These are phyloP conservation scores for Solanum pennellii DNA, from an alignment of 257 asterid genomes.

Conservation along the genomic window DNA sequence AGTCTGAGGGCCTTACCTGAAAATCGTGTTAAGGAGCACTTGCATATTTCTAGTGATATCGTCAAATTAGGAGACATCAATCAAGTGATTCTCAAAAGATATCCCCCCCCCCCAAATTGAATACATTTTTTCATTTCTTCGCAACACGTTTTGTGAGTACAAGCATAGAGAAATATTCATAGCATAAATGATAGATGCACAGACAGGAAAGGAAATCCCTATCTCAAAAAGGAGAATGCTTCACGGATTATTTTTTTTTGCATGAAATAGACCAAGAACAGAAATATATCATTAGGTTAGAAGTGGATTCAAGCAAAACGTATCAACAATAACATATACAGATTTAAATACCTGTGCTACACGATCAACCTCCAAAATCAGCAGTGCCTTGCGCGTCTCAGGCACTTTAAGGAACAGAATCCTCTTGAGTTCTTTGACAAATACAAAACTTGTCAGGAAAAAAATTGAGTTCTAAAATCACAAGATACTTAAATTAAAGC, in stretches of 20 bases:
- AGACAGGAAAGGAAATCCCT: neutral
- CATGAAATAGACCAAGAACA: neutral
- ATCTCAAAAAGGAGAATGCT: neutral
- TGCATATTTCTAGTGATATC: neutral
- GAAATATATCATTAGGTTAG: neutral
- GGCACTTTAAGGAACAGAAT: conserved; percentile 76
- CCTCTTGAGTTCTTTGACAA: conserved; percentile 70
- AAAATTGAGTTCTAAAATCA: neutral
- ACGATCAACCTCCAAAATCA: conserved; percentile 75
- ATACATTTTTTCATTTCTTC: neutral
- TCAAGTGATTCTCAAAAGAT: neutral
- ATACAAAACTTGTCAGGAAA: conserved; percentile 12
- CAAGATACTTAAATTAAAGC: conserved; percentile 8
- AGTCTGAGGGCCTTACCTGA: neutral
- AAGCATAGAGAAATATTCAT: neutral
- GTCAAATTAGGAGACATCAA: neutral
- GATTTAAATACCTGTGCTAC: conserved; percentile 61
- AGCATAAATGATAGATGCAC: neutral
- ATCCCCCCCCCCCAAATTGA: neutral
- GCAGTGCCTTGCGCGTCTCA: conserved; percentile 62
- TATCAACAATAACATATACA: neutral
- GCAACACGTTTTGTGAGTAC: neutral
- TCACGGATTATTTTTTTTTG: neutral
- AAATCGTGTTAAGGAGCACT: neutral
- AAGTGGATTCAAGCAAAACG: neutral